Base-by-base conservation (phyloP, 208 protist species). In the Acanthamoeba lenticulata region DNA sequence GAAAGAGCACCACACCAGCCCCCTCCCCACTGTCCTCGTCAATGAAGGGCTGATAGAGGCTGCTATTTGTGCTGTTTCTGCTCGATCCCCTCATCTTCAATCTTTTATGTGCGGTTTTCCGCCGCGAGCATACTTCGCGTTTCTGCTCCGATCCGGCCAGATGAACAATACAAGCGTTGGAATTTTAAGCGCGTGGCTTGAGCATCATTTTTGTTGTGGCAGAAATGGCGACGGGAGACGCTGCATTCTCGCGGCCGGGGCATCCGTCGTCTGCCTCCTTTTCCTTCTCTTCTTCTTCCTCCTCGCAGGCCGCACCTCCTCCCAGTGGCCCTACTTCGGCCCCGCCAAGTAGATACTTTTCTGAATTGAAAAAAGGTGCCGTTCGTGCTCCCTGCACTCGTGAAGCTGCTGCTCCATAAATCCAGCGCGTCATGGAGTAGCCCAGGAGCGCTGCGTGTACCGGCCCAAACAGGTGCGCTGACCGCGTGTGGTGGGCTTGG, bases 1-100 rank as follows among this genome's bases (percentile, higher is more conserved):
- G 32, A 29, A 74, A 74, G 65, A 74, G 65, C 65, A 74, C 65
- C 65, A 74, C 65, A 0, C 65, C 65, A 74, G 32, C 65, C n/a
- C 38, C 65, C 65, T 69, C n/a, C 7, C 65, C 4, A 74, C 17
- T 29, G 65, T 74, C 65, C 29, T 74, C 65, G n/a, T 74, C 65
- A 19, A 74, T 21, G 65, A 74, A 74, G 65, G 65, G 65, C 65
- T 74, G 65, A 29, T 74, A 74, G 24, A 74, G 65, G 65, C 32
- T 74, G 65, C 65, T 74, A 40, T n/a, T 74, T 6, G 21, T 74
- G 65, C 65, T 74, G n/a, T n/a, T 74, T 6, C 36, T 11, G n/a
- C n/a, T 74, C n/a, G 52, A 29, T 24, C 52, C 52, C 52, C n/a
- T 60, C 52, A 60, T 60, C 52, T 19, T 74, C 60, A 1, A 0